Evolutionary conservation across 192 early-diverging fungal species (phyloP).

Genomic region (Thoreauomyces humboldtii): DNA sequence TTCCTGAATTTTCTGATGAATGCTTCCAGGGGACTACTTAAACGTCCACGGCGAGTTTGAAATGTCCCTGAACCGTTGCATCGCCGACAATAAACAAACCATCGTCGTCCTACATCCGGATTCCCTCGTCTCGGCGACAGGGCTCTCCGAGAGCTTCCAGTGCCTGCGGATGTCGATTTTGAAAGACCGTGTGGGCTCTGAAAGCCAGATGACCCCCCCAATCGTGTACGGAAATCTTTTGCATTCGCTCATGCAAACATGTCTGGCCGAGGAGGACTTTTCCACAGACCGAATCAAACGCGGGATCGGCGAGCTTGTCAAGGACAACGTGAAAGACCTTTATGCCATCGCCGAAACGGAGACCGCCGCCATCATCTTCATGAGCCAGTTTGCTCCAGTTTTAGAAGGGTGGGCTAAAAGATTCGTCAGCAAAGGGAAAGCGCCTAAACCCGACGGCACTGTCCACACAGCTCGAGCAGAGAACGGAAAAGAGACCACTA

Average conservation of each 20-base stretch:
- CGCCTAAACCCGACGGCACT: no score
- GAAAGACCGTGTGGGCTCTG: constrained; percentile 56
- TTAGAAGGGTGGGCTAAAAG: constrained; percentile 32
- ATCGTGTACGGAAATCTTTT: constrained; percentile 78
- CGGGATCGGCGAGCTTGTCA: constrained; percentile 52
- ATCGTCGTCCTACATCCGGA: constrained; percentile 82
- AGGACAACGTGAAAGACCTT: constrained; percentile 59
- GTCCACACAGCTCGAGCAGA: neutral
- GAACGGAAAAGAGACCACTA: constrained; percentile 17
- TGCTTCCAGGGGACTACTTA: constrained; percentile 60
- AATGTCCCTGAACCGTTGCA: constrained; percentile 22
- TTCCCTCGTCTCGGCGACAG: constrained; percentile 70
- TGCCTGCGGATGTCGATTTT: constrained; percentile 81
- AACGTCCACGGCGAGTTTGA: constrained; percentile 48
- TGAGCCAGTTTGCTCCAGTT: constrained; percentile 49
- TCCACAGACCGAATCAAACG: constrained; percentile 42
- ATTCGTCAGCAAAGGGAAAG: constrained; percentile 2
- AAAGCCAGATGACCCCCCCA: constrained; percentile 47
- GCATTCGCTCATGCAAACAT: constrained; percentile 77
- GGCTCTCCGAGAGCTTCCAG: constrained; percentile 67
- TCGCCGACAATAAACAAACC: constrained; percentile 59
- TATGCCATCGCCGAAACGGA: constrained; percentile 69
- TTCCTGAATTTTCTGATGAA: constrained; percentile 1
- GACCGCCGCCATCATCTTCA: constrained; percentile 40
- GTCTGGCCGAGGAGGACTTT: constrained; percentile 62